These are phyloP conservation scores for Amylocystis lapponica DNA, from an alignment of 768 basidiomycete species.

Conservation along the genomic window DNA sequence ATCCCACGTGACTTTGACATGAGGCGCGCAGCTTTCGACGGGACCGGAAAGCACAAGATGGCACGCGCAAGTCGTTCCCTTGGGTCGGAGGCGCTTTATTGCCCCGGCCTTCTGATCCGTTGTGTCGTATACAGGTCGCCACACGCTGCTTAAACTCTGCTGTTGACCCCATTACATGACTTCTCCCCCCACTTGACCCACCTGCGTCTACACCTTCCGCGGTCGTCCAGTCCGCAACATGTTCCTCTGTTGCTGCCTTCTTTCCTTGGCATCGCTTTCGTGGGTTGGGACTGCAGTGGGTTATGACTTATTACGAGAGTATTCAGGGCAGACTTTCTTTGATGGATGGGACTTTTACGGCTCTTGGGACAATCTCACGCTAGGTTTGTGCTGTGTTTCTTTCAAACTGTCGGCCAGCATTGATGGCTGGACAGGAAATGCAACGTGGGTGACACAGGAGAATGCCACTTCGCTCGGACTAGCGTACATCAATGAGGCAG, in stretches of 20 bases:
- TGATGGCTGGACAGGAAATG: constrained; percentile 42
- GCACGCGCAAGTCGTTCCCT: no score
- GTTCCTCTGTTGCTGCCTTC: constrained; percentile 1
- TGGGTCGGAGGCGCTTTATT: no score
- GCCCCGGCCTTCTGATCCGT: no score
- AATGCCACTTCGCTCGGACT: constrained; percentile 44
- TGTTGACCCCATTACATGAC: no score
- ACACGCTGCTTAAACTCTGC: no score
- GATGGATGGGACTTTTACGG: constrained; percentile 40
- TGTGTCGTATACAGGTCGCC: no score
- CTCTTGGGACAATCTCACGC: constrained; percentile 33
- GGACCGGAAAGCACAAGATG: no score
- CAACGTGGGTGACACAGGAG: constrained; percentile 47
- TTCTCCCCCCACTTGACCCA: no score
- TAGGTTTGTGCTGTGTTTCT: constrained; percentile 26
- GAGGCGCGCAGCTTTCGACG: no score
- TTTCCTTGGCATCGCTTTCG: constrained; percentile 4
- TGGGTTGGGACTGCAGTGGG: constrained; percentile 5
- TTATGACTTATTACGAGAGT: constrained; percentile 32
- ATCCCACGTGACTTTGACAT: no score
- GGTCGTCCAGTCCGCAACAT: constrained; percentile 2
- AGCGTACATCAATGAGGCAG: constrained; percentile 52
- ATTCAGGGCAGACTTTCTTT: constrained; percentile 38
- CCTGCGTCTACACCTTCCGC: no score
- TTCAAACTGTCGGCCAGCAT: no score